A percentile compares a stretch with the other conserved stretches of the same genome.
Conservation (phyloP, 495 filamentous ascomycete genomes). For the Tricharina praecox region DNA sequence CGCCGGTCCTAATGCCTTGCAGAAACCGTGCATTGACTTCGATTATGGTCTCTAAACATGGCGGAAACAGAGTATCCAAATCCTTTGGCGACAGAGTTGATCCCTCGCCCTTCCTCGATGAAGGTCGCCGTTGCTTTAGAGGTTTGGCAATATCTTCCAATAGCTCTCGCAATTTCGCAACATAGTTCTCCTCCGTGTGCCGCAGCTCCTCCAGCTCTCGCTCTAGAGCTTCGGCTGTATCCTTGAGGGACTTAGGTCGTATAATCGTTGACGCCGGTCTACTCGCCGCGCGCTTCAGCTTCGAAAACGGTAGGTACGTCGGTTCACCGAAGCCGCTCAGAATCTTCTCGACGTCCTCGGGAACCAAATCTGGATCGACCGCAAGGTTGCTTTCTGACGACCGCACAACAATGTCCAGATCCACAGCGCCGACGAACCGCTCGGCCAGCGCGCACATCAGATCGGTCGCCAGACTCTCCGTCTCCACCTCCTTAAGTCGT, state of each 20-base stretch:
- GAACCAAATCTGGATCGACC: conserved; percentile 36
- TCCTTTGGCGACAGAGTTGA: conserved; percentile 56
- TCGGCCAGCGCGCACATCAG: conserved; percentile 56
- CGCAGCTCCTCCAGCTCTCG: conserved; percentile 82
- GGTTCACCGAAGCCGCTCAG: conserved; percentile 57
- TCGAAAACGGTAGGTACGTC: conserved; percentile 74
- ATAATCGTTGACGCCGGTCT: conserved; percentile 61
- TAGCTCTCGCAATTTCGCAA: conserved; percentile 65
- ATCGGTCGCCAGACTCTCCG: conserved; percentile 54
- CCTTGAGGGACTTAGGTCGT: conserved; percentile 53
- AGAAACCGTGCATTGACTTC: conserved; percentile 64
- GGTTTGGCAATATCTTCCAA: conserved; percentile 47
- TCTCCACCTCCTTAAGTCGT: conserved; percentile 61
- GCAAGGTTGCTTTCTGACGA: conserved; percentile 32
- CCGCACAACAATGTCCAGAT: conserved; percentile 60
- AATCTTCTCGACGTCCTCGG: conserved; percentile 43
- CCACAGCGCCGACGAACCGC: conserved; percentile 63
- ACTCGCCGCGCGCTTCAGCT: conserved; percentile 71
- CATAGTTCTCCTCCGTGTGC: conserved; percentile 88
- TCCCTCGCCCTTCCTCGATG: conserved; percentile 39
- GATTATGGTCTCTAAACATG: conserved; percentile 57
- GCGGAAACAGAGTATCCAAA: conserved; percentile 62
- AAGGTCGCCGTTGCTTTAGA: conserved; percentile 10
- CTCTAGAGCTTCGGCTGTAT: conserved; percentile 66
- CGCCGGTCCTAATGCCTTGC: conserved; percentile 54